Percentiles rank a stretch among this genome's conserved stretches.
Conservation (phyloP, 208 protist genomes). For the Wallacemonas rigidus region DNA sequence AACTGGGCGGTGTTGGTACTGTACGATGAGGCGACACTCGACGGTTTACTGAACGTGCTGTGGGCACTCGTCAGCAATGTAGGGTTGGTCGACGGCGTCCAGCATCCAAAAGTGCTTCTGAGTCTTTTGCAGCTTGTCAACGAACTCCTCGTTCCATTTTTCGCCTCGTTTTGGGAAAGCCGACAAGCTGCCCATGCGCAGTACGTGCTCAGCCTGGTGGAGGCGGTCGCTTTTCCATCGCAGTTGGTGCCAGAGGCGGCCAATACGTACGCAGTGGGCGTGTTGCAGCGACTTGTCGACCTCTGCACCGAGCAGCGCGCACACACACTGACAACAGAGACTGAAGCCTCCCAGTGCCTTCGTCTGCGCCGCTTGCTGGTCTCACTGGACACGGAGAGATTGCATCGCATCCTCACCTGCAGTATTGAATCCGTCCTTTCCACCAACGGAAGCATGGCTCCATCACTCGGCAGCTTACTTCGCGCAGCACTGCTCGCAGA, state of each 20-base stretch:
- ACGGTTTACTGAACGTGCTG: constrained; percentile 27
- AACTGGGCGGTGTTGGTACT: constrained; percentile 58
- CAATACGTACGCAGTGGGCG: constrained; percentile 13
- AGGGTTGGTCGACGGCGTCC: constrained; percentile 24
- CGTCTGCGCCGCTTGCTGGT: constrained; percentile 4
- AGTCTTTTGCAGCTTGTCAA: constrained; percentile 33
- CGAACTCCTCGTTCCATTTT: constrained; percentile 44
- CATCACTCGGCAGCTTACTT: constrained; percentile 29
- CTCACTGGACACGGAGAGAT: constrained; percentile 26
- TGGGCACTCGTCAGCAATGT: constrained; percentile 40
- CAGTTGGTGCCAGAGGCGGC: constrained; percentile 5
- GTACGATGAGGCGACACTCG: constrained; percentile 46
- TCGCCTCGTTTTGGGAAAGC: constrained; percentile 47
- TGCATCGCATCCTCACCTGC: constrained; percentile 43
- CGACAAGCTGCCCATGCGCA: constrained; percentile 33
- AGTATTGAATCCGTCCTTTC: constrained; percentile 38
- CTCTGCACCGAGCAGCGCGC: not conserved
- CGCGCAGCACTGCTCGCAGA: constrained; percentile 34
- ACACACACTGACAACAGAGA: not conserved
- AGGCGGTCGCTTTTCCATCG: constrained; percentile 41
- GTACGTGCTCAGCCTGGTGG: constrained; percentile 45
- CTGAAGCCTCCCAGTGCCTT: not conserved
- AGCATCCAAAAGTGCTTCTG: constrained; percentile 44
- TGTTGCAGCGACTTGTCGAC: constrained; percentile 27
- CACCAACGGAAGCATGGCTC: constrained; percentile 16